Conservation (phyloP, 768 basidiomycete genomes). For the Suillus placidus region DNA sequence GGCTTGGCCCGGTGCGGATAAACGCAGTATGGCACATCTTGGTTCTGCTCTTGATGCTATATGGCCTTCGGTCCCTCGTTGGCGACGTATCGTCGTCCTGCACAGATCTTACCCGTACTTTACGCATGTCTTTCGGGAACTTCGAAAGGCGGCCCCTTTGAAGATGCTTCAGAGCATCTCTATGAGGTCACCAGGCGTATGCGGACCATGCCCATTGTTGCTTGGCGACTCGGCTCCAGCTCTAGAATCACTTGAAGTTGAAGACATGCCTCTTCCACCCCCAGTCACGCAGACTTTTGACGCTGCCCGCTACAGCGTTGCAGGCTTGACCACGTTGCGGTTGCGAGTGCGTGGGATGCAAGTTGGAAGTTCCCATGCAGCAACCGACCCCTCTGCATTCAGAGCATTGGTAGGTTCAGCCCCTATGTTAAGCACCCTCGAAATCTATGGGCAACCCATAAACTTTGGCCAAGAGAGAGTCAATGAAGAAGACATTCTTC, state of each 20-base stretch:
- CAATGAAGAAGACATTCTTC: slow-evolving; percentile 2
- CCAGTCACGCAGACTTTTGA: slow-evolving; percentile 7
- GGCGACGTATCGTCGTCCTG: slow-evolving; percentile 4
- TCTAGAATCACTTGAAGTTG: slow-evolving; percentile 3
- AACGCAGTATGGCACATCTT: slow-evolving; percentile 6
- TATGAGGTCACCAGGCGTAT: slow-evolving; percentile 2
- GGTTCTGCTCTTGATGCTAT: neutral
- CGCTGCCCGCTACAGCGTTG: slow-evolving; percentile 6
- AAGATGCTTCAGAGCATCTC: slow-evolving; percentile 8
- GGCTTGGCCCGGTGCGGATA: slow-evolving; percentile 3
- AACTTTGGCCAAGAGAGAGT: slow-evolving; percentile 4
- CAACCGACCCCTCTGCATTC: slow-evolving; percentile 9
- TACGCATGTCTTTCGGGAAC: slow-evolving; percentile 5
- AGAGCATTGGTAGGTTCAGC: slow-evolving; percentile 6
- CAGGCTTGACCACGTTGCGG: slow-evolving; percentile 5
- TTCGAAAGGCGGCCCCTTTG: slow-evolving; percentile 1
- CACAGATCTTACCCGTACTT: slow-evolving; percentile 9
- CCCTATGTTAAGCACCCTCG: slow-evolving; percentile 6
- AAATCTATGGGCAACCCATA: slow-evolving; percentile 8
- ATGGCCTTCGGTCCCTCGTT: slow-evolving; percentile 1
- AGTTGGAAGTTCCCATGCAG: slow-evolving; percentile 5
- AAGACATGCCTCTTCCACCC: slow-evolving; percentile 9
- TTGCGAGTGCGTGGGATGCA: slow-evolving; percentile 1
- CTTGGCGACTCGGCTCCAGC: slow-evolving; percentile 3
- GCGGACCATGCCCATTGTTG: slow-evolving; percentile 4